Evolutionary conservation across 2,329 filamentous ascomycete species (phyloP), one percentile per base, ranked within the genome.

Genomic region (Trichoderma sp.): DNA sequence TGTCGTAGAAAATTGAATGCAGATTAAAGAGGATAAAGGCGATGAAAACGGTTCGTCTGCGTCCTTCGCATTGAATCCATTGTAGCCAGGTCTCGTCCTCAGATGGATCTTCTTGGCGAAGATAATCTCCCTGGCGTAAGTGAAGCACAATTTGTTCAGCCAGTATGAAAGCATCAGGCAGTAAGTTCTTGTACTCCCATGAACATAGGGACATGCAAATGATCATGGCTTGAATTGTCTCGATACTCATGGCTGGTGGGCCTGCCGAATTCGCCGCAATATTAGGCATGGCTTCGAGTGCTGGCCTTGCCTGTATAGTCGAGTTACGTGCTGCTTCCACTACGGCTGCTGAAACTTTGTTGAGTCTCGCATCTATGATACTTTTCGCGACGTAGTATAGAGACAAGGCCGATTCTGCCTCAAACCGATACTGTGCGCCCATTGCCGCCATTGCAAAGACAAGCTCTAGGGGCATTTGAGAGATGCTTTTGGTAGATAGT

Each of bases 181-280:
- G 14, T 5, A 72, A 59, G 29, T 72, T 64, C 6, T 72, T 72
- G 9, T 64, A 72, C 21, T 72, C 69, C 69, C 69, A 72, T n/a
- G 69, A 72, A 8, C 69, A 72, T 11, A 72, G 6, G 8, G 69
- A 72, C 69, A 64, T 72, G n/a, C 59, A 53, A n/a, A 72, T 72
- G 5, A 72, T 64, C 69, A 72, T 72, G 14, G 69, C 69, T 24
- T 72, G 69, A 7, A 72, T 72, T 27, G 69, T 72, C 41, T 72
- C 69, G 6, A 72, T 72, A n/a, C 29, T 21, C 0, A 72, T 29
- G 1, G 27, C 35, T 9, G 29, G n/a, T 31, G 27, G 59, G 3
- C n/a, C 53, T 24, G 35, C 9, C 16, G 38, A 31, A 33, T 24
- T 64, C 6, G n/a, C n/a, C 14, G 60, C 21, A 9, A 41, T n/a